Base-by-base conservation (phyloP, 2,329 filamentous ascomycete genomes). In the Stagonosporopsis chrysanthemi region DNA sequence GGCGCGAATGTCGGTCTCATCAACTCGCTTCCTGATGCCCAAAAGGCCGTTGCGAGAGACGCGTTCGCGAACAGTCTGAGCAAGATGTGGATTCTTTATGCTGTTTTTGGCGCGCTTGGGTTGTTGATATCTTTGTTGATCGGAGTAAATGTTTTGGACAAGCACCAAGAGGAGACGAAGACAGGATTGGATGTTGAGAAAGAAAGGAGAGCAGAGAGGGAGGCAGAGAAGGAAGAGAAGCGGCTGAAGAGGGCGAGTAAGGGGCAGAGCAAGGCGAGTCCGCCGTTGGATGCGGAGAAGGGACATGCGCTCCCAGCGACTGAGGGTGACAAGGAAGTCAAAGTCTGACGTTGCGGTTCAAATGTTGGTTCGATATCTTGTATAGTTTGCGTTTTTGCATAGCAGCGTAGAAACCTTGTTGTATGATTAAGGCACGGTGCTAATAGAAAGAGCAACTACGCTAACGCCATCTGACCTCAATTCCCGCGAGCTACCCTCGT, bases 1-100 rank as follows among this genome's bases (percentile, higher is more conserved):
- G 82, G 86, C 14, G 83, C 88, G 19, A 87, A 84, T 67, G 84
- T 88, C 1, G 79, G 82, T 19, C 67, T 85, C 9, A 83, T 90
- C 19, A 77, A 81, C n/a, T 62, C 69, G 0, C 77, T 91, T 7
- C 79, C 80, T 0, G 75, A 78, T 0, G 72, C 74, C 2, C 77
- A 85, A 45, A 81, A 78, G 63, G 56, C 42, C 1, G 66, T 79
- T 8, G 80, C 80, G 0, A 69, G 78, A 19, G 60, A 64, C 5
- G 79, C 79, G 0, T 82, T 81, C 58, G 75, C 80, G 5, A 66
- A 79, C 15, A 77, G 74, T 7, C 61, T 82, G 53, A 75, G 74
- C 54, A 78, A 71, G 5, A 82, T 82, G 79, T 83, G 80, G 80
- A 82, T 82, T 58, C 70, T 82, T 69, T 82, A 82, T 63, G 74